Base-by-base conservation (phyloP, 148 eudicot genomes). In the Amaranthus palmeri region DNA sequence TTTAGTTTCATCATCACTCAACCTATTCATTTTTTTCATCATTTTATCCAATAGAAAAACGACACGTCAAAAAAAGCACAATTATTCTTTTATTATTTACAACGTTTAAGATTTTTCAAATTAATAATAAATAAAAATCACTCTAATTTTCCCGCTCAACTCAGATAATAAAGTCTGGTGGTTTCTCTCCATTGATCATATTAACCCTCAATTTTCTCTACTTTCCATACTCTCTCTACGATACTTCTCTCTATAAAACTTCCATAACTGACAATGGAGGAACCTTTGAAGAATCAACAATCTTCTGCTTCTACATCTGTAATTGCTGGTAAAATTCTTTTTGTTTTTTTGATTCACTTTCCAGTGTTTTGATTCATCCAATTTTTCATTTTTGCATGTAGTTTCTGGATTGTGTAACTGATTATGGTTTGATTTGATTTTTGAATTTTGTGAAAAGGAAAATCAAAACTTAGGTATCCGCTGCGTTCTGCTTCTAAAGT, bases 401-500 rank as follows among this genome's bases (percentile, higher is more conserved):
- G n/a, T n/a, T 6, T 40, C 44, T 14, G 0, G 36, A 25, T 45
- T 5, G 4, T 62, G 4, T n/a, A 15, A 7, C 11, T 45, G 17
- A 44, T 59, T n/a, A 42, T 60, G 53, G 1, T 74, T 67, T 2
- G 5, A 10, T 67, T 67, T 3, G 9, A 7, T 54, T 9, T 18
- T 36, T 12, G 25, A 5, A 44, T 47, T 71, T 13, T 9, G 12
- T 8, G 45, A 59, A 15, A 40, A 36, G 85, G 71, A 67, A 86
- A 50, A 61, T 76, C 85, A 1, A 86, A 79, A 61, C 87, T 86
- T 11, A 73, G 90, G 54, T 88, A 88, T 72, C 93, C 93, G 61
- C 79, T 88, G 11, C 82, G 90, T 64, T 88, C 93, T 1, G 81
- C 84, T 2, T 41, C 83, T 0, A 86, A 83, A 51, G 17, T 52